These are phyloP conservation scores for Penicillium sp. DNA, from an alignment of 2,329 filamentous ascomycete genomes.

Conservation along the genomic window DNA sequence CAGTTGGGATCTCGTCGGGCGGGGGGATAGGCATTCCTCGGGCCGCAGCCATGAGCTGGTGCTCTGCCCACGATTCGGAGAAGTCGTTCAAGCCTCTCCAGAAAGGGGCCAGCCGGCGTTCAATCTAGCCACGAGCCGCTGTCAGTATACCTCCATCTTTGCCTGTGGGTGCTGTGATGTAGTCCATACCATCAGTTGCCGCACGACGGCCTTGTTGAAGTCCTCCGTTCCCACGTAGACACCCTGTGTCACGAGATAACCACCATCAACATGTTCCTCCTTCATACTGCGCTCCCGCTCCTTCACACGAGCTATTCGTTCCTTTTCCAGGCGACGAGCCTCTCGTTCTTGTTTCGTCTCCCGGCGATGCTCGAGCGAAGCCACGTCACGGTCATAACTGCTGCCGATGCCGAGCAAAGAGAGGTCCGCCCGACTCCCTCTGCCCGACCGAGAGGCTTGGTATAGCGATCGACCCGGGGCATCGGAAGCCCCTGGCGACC, in stretches of 20 bases:
- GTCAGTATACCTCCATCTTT: slow-evolving; percentile 16
- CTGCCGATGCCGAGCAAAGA: slow-evolving; percentile 55
- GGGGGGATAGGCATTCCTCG: slow-evolving; percentile 78
- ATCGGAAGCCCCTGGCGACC: slow-evolving; percentile 27
- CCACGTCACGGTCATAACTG: slow-evolving; percentile 48
- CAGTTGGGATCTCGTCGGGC: slow-evolving; percentile 74
- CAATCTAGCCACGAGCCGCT: slow-evolving; percentile 61
- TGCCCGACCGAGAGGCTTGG: slow-evolving; percentile 43
- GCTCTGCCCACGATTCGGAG: slow-evolving; percentile 82
- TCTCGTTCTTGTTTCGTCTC: slow-evolving; percentile 92
- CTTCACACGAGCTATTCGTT: slow-evolving; percentile 67
- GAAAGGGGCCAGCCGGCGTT: slow-evolving; percentile 86
- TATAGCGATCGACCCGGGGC: slow-evolving; percentile 29
- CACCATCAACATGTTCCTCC: slow-evolving; percentile 91
- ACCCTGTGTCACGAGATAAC: slow-evolving; percentile 88
- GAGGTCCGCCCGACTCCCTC: slow-evolving; percentile 56
- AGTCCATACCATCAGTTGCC: slow-evolving; percentile 75
- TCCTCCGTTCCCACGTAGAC: slow-evolving; percentile 91
- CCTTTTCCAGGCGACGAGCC: slow-evolving; percentile 75
- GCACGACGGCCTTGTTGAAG: slow-evolving; percentile 81
- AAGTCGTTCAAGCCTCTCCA: slow-evolving; percentile 93
- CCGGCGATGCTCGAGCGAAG: slow-evolving; percentile 57
- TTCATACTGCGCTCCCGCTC: slow-evolving; percentile 86
- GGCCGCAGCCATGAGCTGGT: slow-evolving; percentile 88
- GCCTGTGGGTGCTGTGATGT: not conserved